phyloP scores from a whole-genome alignment of 2,329 filamentous ascomycete species.

The Neobulgaria alba region DNA sequence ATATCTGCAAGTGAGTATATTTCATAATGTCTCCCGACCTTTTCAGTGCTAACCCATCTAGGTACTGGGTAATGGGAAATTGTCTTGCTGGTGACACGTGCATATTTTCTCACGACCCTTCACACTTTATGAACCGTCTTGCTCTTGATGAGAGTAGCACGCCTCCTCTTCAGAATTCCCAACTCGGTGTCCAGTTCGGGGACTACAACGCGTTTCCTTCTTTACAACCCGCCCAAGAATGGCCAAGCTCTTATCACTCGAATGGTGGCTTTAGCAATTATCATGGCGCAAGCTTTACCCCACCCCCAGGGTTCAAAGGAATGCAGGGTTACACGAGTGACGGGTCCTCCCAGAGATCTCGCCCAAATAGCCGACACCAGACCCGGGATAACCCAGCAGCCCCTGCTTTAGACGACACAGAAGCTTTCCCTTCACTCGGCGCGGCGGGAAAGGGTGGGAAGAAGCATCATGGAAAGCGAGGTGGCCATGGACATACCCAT shows the following conservation, averaged over 20 bases:
- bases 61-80: conserved; percentile 93
- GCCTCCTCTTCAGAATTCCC: conserved; percentile 52
- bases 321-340: conserved; percentile 49
- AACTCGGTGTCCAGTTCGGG: conserved; percentile 67
- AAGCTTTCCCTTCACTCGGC: conserved; percentile 86
- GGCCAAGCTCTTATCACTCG: conserved; percentile 37
- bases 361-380: conserved; percentile 76
- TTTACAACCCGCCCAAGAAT: conserved; percentile 54
- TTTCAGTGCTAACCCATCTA: conserved; percentile 30
- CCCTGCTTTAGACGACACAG: conserved; percentile 81
- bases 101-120: conserved; percentile 94
- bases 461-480: conserved; percentile 88
- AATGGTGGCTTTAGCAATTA: conserved; percentile 41
- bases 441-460: conserved; percentile 72
- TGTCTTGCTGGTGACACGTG: conserved; percentile 90
- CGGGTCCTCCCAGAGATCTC: conserved; percentile 65
- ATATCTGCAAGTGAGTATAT: conserved; percentile 83
- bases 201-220: conserved; percentile 82
- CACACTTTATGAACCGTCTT: conserved; percentile 75
- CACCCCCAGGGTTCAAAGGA: conserved; percentile 63
- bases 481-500: conserved; percentile 64
- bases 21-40: conserved; percentile 3
- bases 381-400: conserved; percentile 53
- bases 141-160: conserved; percentile 61
- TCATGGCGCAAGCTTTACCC: conserved; percentile 44